Percentiles rank a stretch among this genome's conserved stretches.
Conservation (phyloP, 1,284 basidiomycete genomes). For the Apiotrichum siamense region DNA sequence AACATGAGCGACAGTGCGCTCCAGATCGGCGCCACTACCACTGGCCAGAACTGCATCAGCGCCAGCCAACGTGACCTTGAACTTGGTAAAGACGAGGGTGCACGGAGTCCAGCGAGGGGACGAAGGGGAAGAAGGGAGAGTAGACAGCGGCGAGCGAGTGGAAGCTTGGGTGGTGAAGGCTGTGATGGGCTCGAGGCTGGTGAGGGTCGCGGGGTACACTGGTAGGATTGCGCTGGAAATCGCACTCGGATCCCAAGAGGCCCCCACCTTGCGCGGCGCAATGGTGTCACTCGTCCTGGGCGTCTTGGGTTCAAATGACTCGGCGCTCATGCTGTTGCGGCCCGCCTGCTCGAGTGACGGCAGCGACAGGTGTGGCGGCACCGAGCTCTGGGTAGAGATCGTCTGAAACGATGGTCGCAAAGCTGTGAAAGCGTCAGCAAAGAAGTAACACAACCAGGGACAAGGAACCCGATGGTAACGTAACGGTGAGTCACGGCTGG, state of each 20-base stretch:
- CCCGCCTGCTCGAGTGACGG: neutral
- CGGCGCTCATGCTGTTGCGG: neutral
- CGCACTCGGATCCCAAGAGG: slow-evolving; percentile 5
- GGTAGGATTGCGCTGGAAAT: slow-evolving; percentile 25
- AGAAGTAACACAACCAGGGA: too few relatives aligned
- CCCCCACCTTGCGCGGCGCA: neutral
- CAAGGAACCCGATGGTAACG: too few relatives aligned
- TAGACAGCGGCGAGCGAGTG: slow-evolving; percentile 6
- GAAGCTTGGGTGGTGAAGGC: slow-evolving; percentile 22
- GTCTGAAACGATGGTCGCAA: neutral
- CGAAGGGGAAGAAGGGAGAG: neutral
- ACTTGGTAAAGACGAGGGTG: slow-evolving; percentile 17
- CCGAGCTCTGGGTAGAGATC: too few relatives aligned
- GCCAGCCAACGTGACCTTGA: slow-evolving; percentile 12
- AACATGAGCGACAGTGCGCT: slow-evolving; percentile 18
- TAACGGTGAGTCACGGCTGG: too few relatives aligned
- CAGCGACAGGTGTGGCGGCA: too few relatives aligned
- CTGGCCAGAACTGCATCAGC: slow-evolving; percentile 1
- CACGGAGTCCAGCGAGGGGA: slow-evolving; percentile 12
- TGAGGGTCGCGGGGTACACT: slow-evolving; percentile 22
- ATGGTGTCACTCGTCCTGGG: neutral
- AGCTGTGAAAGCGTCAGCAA: neutral
- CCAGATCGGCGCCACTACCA: neutral
- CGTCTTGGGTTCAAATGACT: neutral
- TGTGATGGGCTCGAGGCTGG: slow-evolving; percentile 25